phyloP scores from a whole-genome alignment of 164 flowering plant genomes.

The Liriodendron chinense region DNA sequence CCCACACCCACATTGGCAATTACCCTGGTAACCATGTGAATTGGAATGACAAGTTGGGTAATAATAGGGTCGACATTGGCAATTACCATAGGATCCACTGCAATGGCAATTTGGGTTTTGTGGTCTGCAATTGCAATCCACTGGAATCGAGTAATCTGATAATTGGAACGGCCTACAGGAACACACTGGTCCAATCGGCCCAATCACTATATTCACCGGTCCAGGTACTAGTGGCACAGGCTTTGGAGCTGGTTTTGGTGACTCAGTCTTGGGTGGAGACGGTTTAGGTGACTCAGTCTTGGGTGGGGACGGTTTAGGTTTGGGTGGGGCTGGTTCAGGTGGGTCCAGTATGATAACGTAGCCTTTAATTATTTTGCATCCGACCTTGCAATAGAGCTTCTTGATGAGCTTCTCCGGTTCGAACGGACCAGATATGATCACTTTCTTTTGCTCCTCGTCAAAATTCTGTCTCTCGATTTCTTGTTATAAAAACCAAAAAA shows the following conservation, averaged over 20 bases:
- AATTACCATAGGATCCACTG: too few relatives aligned
- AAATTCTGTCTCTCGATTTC: slow-evolving; percentile 11
- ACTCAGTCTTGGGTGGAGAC: background rate
- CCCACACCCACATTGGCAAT: too few relatives aligned
- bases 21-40: too few relatives aligned
- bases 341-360: background rate
- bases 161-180: too few relatives aligned
- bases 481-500: background rate
- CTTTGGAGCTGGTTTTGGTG: background rate
- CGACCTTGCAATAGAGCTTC: slow-evolving; percentile 13
- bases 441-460: slow-evolving; percentile 12
- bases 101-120: too few relatives aligned
- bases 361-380: slow-evolving; percentile 7
- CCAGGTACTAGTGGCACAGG: too few relatives aligned
- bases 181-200: too few relatives aligned
- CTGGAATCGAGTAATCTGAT: too few relatives aligned
- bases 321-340: background rate
- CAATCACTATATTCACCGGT: too few relatives aligned
- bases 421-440: slow-evolving; percentile 16
- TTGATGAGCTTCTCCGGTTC: slow-evolving; percentile 12
- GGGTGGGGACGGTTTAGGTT: background rate
- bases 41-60: too few relatives aligned
- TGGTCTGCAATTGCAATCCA: too few relatives aligned
- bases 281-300: background rate
- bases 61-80: too few relatives aligned